Evolutionary conservation across 768 basidiomycete species (phyloP).

Genomic region (Rhizopogon sp.): DNA sequence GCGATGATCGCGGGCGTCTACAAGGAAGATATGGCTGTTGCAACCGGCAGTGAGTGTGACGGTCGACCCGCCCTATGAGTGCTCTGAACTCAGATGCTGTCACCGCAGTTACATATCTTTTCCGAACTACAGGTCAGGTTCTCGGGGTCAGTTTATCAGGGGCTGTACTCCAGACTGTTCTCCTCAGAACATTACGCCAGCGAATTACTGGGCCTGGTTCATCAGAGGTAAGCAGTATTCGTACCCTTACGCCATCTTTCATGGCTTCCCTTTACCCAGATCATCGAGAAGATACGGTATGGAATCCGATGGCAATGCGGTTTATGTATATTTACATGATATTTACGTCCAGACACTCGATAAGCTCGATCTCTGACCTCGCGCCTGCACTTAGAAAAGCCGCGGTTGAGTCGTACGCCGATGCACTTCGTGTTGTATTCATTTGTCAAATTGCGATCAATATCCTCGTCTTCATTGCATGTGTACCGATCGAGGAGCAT

Average conservation of each 20-base stretch:
- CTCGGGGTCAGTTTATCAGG: conserved; percentile 89
- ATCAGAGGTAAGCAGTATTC: conserved; percentile 49
- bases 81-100: conserved; percentile 4
- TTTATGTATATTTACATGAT: conserved; percentile 11
- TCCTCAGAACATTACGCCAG: conserved; percentile 62
- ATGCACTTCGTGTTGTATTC: conserved; percentile 79
- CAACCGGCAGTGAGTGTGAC: conserved; percentile 76
- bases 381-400: conserved; percentile 48
- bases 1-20: conserved; percentile 84
- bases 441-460: conserved; percentile 70
- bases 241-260: background rate
- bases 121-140: conserved; percentile 92
- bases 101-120: conserved; percentile 82
- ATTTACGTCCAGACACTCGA: conserved; percentile 49
- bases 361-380: conserved; percentile 65
- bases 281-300: conserved; percentile 69
- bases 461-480: conserved; percentile 60
- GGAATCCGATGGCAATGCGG: conserved; percentile 11
- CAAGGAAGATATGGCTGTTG: conserved; percentile 80
- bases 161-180: conserved; percentile 75
- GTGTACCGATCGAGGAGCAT: conserved; percentile 74
- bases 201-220: conserved; percentile 77
- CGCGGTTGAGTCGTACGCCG: conserved; percentile 74
- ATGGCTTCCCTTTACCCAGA: conserved; percentile 36
- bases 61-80: conserved; percentile 1